Conservation (phyloP, 192 early-diverging fungal genomes). For the Coemansia sp. region DNA sequence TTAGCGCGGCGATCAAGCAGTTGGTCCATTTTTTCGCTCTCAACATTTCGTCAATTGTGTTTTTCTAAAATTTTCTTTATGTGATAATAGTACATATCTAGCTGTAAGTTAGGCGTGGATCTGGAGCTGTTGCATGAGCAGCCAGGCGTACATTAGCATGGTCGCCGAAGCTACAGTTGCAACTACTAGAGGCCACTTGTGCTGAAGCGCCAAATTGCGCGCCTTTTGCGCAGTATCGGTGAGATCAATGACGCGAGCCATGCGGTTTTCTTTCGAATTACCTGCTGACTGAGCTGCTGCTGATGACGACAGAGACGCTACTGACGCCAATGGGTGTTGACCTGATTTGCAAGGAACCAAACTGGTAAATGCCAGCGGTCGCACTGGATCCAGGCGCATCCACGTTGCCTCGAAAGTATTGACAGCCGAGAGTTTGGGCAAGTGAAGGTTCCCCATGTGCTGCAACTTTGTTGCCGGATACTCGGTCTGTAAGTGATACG, state of each 20-base stretch:
- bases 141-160: slow-evolving; percentile 46
- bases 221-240: slow-evolving; percentile 46
- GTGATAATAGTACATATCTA: slow-evolving; percentile 3
- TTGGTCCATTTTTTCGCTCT: slow-evolving; percentile 31
- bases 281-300: neutral
- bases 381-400: slow-evolving; percentile 48
- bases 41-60: slow-evolving; percentile 17
- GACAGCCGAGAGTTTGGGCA: slow-evolving; percentile 39
- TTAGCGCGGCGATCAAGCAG: slow-evolving; percentile 47
- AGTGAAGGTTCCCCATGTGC: slow-evolving; percentile 34
- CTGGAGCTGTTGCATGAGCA: slow-evolving; percentile 47
- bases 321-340: slow-evolving; percentile 33
- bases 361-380: slow-evolving; percentile 26
- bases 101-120: neutral
- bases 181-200: slow-evolving; percentile 41
- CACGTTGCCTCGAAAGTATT: slow-evolving; percentile 46
- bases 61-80: neutral
- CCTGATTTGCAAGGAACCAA: slow-evolving; percentile 28
- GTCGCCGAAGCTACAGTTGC: slow-evolving; percentile 48
- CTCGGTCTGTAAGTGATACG: slow-evolving; percentile 33
- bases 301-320: neutral
- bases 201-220: slow-evolving; percentile 38
- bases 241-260: slow-evolving; percentile 44
- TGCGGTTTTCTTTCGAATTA: slow-evolving; percentile 22
- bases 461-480: slow-evolving; percentile 45